A percentile compares a stretch with the other conserved stretches of the same genome.
phyloP scores from a whole-genome alignment of 2,329 filamentous ascomycete species.

The Orbilia oligospora region DNA sequence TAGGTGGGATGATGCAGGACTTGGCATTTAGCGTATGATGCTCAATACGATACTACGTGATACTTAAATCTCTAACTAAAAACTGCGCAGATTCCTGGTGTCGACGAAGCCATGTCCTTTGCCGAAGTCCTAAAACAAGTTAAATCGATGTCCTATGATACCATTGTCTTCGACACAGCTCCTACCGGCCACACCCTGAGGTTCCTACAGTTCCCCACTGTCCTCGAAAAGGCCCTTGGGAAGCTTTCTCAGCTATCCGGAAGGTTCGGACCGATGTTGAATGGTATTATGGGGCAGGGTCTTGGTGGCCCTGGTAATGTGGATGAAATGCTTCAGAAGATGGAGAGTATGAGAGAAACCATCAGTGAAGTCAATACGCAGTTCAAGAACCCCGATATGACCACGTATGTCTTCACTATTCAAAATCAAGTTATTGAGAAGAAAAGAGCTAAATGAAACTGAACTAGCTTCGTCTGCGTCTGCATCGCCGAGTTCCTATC shows the following conservation, averaged over 20 bases:
- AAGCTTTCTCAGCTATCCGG: conserved; percentile 94
- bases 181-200: conserved; percentile 97
- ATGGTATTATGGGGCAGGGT: conserved; percentile 86
- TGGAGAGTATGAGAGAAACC: conserved; percentile 91
- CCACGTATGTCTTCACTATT: conserved; percentile 60
- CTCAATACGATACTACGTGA: background rate
- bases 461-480: conserved; percentile 89
- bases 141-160: conserved; percentile 98
- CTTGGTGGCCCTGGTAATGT: conserved; percentile 69
- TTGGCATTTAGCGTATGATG: conserved; percentile 87
- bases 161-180: conserved; percentile 98
- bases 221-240: conserved; percentile 97
- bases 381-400: conserved; percentile 89
- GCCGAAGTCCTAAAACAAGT: conserved; percentile 99
- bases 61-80: conserved; percentile 39
- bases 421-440: background rate
- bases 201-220: conserved; percentile 97
- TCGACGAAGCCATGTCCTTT: conserved; percentile 99
- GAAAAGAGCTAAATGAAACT: background rate
- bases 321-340: conserved; percentile 91
- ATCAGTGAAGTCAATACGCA: conserved; percentile 97
- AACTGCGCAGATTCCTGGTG: conserved; percentile 84
- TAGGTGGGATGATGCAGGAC: conserved; percentile 99
- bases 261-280: conserved; percentile 96
- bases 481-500: conserved; percentile 98